Evolutionary conservation across 495 filamentous ascomycete species (phyloP), one percentile per base, ranked within the genome.

Genomic region (Penicillium diatomitis): DNA sequence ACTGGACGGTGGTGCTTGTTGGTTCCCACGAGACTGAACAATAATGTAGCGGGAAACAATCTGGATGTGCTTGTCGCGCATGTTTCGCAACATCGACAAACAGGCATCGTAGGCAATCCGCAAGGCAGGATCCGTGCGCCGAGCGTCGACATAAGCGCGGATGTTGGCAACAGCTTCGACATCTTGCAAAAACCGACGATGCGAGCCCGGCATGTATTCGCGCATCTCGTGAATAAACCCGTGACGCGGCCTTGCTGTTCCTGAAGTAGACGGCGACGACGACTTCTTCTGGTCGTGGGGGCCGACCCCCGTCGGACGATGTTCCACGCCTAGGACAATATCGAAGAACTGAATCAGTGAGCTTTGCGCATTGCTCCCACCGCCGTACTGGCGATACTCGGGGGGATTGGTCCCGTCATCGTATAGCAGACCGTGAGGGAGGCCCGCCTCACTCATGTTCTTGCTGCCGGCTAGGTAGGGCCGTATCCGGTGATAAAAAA

Each of bases 151-250:
- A 61, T 83, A 99, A 1, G 84, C 78, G 5, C 87, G 85, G 53
- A 99, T 87, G 58, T 99, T 97, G 45, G 91, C 83, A 7, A 96
- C 86, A 2, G 69, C 70, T 38, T 79, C 77, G 20, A 96, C 81
- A 44, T 91, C 83, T 46, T 87, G 75, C 0, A 98, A 73, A 69
- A 98, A 98, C 11, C 85, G 84, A 1, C 88, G 84, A 58, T 98
- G 92, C 0, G 87, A 79, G 2, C 89, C 89, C 4, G 92, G 92
- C 92, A 98, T 98, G 70, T 98, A 98, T 3, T 72, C 77, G 43
- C 90, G 87, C 92, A 98, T 98, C 48, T 96, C 92, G 56, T 85
- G 81, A 61, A 97, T 88, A 74, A 98, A 98, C 54, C 88, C 90
- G 69, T 96, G 81, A 28, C 80, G 78, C 50, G 55, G 32, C 51